Conservation (phyloP, 176 grass and related monocot genomes). For the Phoenix roebelenii region DNA sequence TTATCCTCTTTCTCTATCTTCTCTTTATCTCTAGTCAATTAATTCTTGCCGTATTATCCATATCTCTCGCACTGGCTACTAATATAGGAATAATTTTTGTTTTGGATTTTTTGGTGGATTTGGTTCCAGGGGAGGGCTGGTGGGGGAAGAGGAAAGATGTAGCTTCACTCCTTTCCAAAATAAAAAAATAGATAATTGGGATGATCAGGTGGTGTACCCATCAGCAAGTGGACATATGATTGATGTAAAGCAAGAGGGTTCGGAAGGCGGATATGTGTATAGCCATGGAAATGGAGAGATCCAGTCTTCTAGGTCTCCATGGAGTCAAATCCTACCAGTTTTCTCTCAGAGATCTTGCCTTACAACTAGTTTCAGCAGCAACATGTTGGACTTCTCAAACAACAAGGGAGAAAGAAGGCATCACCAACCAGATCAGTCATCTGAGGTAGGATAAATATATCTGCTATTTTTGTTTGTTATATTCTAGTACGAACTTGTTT, state of each 20-base stretch:
- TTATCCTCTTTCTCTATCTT: too few relatives aligned
- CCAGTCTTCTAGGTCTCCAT: conserved; percentile 37
- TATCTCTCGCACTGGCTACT: background rate
- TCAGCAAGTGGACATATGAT: conserved; percentile 27
- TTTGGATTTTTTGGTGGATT: background rate
- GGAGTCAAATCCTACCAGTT: conserved; percentile 46
- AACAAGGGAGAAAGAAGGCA: conserved; percentile 25
- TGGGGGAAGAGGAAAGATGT: conserved; percentile 36
- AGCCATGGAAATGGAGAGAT: conserved; percentile 36
- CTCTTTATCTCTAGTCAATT: too few relatives aligned
- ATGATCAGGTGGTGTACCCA: conserved; percentile 23
- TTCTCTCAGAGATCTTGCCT: conserved; percentile 78
- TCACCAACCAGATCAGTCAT: conserved; percentile 66
- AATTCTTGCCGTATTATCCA: background rate
- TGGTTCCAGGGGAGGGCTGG: conserved; percentile 32
- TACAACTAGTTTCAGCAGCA: conserved; percentile 48
- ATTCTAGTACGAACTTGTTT: too few relatives aligned
- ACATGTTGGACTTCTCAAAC: conserved; percentile 83
- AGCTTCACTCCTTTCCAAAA: conserved; percentile 24
- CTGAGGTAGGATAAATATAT: conserved; percentile 40
- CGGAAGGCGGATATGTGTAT: background rate
- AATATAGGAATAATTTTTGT: background rate
- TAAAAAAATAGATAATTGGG: conserved; percentile 28
- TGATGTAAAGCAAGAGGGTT: conserved; percentile 4
- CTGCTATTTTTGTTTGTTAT: too few relatives aligned